Conservation (phyloP, 1,139 yeast species). For the Scheffersomyces parashehatae region DNA sequence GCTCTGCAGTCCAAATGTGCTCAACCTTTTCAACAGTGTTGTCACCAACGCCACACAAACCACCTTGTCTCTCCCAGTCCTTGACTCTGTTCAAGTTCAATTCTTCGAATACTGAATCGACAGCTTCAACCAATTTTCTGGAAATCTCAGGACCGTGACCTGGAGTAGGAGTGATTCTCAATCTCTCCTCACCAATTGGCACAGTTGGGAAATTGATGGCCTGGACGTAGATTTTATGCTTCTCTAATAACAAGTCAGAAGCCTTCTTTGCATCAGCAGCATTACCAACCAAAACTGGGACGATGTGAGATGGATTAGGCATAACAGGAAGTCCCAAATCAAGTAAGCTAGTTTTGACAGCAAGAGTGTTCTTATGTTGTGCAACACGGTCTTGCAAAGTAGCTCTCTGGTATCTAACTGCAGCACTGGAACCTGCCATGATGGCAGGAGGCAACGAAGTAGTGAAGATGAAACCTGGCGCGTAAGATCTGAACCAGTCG, state of each 20-base stretch:
- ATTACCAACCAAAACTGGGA: slow-evolving; percentile 91
- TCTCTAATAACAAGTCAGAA: slow-evolving; percentile 80
- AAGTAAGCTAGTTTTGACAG: slow-evolving; percentile 73
- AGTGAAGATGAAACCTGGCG: slow-evolving; percentile 97
- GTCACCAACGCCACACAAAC: slow-evolving; percentile 85
- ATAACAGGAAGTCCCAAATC: slow-evolving; percentile 87
- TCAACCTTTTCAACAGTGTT: slow-evolving; percentile 40
- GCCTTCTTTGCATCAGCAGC: slow-evolving; percentile 92
- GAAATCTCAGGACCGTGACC: slow-evolving; percentile 82
- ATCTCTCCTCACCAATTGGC: slow-evolving; percentile 91
- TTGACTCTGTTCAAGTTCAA: slow-evolving; percentile 70
- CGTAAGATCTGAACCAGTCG: slow-evolving; percentile 95
- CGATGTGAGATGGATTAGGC: slow-evolving; percentile 97
- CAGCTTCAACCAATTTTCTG: slow-evolving; percentile 72
- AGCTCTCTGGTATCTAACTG: slow-evolving; percentile 81
- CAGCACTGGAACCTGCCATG: slow-evolving; percentile 92
- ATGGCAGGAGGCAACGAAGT: slow-evolving; percentile 96
- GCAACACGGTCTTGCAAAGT: slow-evolving; percentile 75
- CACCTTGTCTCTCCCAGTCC: slow-evolving; percentile 81
- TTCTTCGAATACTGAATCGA: slow-evolving; percentile 78
- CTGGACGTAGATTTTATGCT: slow-evolving; percentile 90
- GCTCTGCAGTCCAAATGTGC: slow-evolving; percentile 84
- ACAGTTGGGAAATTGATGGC: slow-evolving; percentile 99
- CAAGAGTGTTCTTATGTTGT: slow-evolving; percentile 84
- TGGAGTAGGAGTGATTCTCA: slow-evolving; percentile 97